Evolutionary conservation across 345 rosid genomes (phyloP).

Genomic region (Bretschneidera sinensis): DNA sequence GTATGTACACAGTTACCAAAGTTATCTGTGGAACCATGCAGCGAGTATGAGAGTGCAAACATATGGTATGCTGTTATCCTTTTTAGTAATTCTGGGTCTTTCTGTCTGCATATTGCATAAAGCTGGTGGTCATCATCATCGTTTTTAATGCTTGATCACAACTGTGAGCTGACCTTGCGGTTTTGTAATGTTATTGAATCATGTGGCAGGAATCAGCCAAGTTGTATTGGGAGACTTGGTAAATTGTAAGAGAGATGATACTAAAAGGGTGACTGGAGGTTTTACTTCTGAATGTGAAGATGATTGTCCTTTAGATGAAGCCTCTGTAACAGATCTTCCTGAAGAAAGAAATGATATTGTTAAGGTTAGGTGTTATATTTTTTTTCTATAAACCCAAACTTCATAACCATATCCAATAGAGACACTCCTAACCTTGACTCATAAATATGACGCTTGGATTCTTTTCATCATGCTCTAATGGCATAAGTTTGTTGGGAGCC

Average conservation of each 20-base stretch:
- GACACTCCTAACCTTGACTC: not conserved
- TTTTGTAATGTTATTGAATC: conserved; percentile 9
- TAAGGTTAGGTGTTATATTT: conserved; percentile 45
- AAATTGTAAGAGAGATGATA: conserved; percentile 48
- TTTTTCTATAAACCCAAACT: not conserved
- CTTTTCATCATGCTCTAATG: too few species aligned
- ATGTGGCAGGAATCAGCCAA: conserved; percentile 54
- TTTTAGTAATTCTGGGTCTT: conserved; percentile 1
- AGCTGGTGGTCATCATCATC: conserved; percentile 1
- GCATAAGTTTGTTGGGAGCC: too few species aligned
- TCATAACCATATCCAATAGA: not conserved
- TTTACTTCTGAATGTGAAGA: conserved; percentile 41
- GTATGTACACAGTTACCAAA: conserved; percentile 97
- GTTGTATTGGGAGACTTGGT: conserved; percentile 85
- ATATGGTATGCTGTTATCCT: conserved; percentile 57
- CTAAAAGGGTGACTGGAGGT: conserved; percentile 29
- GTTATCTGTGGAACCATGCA: conserved; percentile 99
- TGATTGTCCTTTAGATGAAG: conserved; percentile 50
- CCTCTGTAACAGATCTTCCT: conserved; percentile 48
- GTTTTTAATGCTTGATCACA: not conserved
- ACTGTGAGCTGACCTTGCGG: not conserved
- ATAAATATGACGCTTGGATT: too few species aligned
- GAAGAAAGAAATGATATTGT: conserved; percentile 46
- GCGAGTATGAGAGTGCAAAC: conserved; percentile 78
- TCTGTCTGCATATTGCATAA: conserved; percentile 5